Conservation (phyloP, 78 protist species). For the Dictyostelium intermedium region DNA sequence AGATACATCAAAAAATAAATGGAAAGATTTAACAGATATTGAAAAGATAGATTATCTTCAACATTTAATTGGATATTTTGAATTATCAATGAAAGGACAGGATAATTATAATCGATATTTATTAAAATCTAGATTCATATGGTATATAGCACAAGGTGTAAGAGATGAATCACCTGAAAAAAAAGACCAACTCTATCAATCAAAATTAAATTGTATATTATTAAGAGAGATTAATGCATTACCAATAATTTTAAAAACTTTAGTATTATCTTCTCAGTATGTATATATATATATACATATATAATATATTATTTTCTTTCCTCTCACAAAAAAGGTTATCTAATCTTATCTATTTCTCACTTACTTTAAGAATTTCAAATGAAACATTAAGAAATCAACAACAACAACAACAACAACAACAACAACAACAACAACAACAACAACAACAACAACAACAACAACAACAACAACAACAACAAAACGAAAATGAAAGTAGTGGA, state of each 20-base stretch:
- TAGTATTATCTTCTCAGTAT: conserved; percentile 63
- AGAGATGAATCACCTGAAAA: background rate
- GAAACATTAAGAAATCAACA: background rate
- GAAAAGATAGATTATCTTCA: conserved; percentile 41
- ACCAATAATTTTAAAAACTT: conserved; percentile 22
- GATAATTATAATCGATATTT: conserved; percentile 28
- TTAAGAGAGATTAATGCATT: background rate
- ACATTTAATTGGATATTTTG: background rate
- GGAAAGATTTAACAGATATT: conserved; percentile 20
- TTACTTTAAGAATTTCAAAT: background rate
- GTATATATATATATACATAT: background rate
- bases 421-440: background rate
- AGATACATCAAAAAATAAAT: conserved; percentile 29
- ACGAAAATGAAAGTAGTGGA: background rate
- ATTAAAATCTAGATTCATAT: conserved; percentile 14
- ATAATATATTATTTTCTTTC: background rate
- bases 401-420: background rate
- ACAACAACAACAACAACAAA: background rate
- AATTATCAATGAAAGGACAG: conserved; percentile 2
- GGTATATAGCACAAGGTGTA: conserved; percentile 65
- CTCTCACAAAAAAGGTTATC: background rate
- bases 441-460: conserved; percentile 4
- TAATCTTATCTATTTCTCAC: background rate
- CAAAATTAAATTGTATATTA: conserved; percentile 21
- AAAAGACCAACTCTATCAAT: background rate